Percentiles rank a stretch among this genome's conserved stretches.
These are phyloP conservation scores for Ogataea corticis DNA, from an alignment of 805 yeast genomes.

Conservation along the genomic window DNA sequence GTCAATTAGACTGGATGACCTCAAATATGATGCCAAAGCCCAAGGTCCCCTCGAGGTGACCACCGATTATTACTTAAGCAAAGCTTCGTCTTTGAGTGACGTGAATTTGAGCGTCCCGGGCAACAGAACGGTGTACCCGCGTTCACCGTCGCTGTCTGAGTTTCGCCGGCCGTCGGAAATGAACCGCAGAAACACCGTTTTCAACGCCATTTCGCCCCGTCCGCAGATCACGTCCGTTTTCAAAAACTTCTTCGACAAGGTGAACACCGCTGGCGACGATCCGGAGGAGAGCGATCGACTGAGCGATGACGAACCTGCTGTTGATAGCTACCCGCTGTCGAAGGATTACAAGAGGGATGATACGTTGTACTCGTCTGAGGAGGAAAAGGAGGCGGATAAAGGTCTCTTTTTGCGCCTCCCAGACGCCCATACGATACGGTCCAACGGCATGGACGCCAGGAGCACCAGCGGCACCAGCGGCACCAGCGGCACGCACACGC, in stretches of 20 bases:
- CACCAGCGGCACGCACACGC: too few relatives aligned
- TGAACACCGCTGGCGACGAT: slow-evolving; percentile 25
- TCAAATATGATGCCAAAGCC: slow-evolving; percentile 3
- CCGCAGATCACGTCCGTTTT: slow-evolving; percentile 23
- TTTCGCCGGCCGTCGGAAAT: not conserved
- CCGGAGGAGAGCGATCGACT: slow-evolving; percentile 11
- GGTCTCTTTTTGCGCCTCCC: not conserved
- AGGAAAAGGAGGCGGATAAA: not conserved
- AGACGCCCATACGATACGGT: too few relatives aligned
- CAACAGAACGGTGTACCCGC: too few relatives aligned
- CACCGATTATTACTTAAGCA: slow-evolving; percentile 10
- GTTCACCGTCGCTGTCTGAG: not conserved
- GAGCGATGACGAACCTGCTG: not conserved
- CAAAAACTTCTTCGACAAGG: slow-evolving; percentile 24
- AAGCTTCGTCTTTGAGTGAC: slow-evolving; percentile 6
- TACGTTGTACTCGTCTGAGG: slow-evolving; percentile 5
- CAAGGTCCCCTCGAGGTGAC: slow-evolving; percentile 6
- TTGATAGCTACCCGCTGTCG: not conserved
- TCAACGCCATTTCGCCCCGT: slow-evolving; percentile 19
- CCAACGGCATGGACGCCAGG: too few relatives aligned
- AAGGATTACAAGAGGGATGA: slow-evolving; percentile 3
- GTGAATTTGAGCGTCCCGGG: slow-evolving; percentile 3
- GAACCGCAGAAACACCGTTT: not conserved
- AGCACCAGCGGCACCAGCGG: too few relatives aligned
- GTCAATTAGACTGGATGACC: slow-evolving; percentile 12